Percentiles rank a stretch among this genome's conserved stretches.
Conservation (phyloP, 345 rosid species). For the Linum trigynum region DNA sequence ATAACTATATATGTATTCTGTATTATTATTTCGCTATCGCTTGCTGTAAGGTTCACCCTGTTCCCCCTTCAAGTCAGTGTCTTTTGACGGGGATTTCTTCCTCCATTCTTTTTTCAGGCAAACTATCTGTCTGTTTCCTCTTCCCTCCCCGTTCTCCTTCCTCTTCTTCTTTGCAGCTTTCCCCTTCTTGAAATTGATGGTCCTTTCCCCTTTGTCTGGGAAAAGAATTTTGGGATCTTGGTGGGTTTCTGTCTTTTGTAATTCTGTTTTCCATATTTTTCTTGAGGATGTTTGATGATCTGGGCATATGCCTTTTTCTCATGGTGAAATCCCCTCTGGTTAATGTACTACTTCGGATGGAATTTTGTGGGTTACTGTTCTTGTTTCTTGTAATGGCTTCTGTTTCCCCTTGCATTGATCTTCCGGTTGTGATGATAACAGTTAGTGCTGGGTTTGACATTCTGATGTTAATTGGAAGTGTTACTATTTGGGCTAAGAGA, state of each 20-base stretch:
- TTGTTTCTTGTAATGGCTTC: background rate
- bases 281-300: conserved; percentile 25
- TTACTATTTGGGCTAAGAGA: background rate
- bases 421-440: conserved; percentile 14
- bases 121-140: conserved; percentile 14
- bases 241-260: conserved; percentile 5
- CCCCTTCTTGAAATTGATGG: conserved; percentile 14
- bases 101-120: conserved; percentile 16
- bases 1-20: conserved; percentile 6
- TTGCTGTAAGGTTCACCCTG: conserved; percentile 16
- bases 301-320: conserved; percentile 19
- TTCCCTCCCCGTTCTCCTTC: conserved; percentile 4
- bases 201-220: background rate
- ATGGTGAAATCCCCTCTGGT: conserved; percentile 15
- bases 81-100: background rate
- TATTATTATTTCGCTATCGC: conserved; percentile 5
- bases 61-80: conserved; percentile 26
- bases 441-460: conserved; percentile 13
- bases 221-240: background rate
- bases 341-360: background rate
- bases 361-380: background rate
- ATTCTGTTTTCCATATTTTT: conserved; percentile 16
- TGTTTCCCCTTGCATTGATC: conserved; percentile 8
- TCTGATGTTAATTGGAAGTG: conserved; percentile 10
- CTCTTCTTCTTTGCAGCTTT: background rate